A percentile compares a stretch with the other conserved stretches of the same genome.
phyloP scores from a whole-genome alignment of 805 yeast genomes.

The Pichia phayaonensis region DNA sequence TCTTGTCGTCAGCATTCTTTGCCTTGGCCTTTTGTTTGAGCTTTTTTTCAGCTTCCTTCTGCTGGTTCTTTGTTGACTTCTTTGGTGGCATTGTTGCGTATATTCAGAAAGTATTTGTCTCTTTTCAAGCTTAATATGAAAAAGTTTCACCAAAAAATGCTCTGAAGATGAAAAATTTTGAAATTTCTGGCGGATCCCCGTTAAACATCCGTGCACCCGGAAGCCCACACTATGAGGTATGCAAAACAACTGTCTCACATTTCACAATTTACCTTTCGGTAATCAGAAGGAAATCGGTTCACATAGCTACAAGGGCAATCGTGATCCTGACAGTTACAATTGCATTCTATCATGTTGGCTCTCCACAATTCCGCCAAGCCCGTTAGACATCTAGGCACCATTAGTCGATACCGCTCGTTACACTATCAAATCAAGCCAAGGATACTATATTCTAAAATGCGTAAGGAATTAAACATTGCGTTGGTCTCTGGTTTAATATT shows the following conservation, averaged over 20 bases:
- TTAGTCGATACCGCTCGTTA: neutral
- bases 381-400: neutral
- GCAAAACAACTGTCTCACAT: too few relatives aligned
- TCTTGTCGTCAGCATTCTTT: slow-evolving; percentile 70
- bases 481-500: slow-evolving; percentile 27
- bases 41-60: slow-evolving; percentile 54
- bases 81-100: slow-evolving; percentile 38
- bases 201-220: neutral
- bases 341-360: neutral
- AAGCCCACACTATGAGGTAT: too few relatives aligned
- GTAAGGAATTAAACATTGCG: slow-evolving; percentile 25
- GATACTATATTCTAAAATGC: slow-evolving; percentile 17
- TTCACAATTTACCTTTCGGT: too few relatives aligned
- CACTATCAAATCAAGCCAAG: slow-evolving; percentile 4
- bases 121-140: neutral
- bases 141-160: neutral
- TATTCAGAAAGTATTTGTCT: neutral
- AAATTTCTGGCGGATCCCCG: neutral
- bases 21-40: slow-evolving; percentile 52
- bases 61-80: slow-evolving; percentile 41
- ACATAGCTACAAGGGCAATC: neutral
- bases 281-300: too few relatives aligned
- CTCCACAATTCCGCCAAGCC: neutral
- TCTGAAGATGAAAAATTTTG: neutral
- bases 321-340: neutral